Percentiles rank a stretch among this genome's conserved stretches.
These are phyloP conservation scores for Blastobotrys buckinghamii DNA, from an alignment of 1,139 yeast genomes.

Conservation along the genomic window DNA sequence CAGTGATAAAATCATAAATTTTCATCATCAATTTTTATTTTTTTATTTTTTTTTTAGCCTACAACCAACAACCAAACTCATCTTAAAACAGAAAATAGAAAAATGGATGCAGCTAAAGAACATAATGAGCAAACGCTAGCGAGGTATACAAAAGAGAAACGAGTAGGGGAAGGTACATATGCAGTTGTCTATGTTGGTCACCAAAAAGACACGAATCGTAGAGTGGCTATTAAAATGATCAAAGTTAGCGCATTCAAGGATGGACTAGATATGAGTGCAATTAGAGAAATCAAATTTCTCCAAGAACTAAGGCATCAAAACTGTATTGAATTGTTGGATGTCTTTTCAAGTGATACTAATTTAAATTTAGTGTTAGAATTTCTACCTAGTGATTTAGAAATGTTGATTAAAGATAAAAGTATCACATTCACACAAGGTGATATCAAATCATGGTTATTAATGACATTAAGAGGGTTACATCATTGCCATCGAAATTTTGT, in stretches of 20 bases:
- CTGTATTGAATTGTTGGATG: slow-evolving; percentile 83
- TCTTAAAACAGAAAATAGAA: background rate
- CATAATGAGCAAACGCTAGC: slow-evolving; percentile 21
- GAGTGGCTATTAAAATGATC: slow-evolving; percentile 90
- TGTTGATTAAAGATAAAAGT: slow-evolving; percentile 72
- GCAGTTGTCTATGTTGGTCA: slow-evolving; percentile 89
- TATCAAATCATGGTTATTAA: slow-evolving; percentile 86
- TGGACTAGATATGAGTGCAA: slow-evolving; percentile 96
- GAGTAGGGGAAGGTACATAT: slow-evolving; percentile 98
- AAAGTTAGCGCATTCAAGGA: slow-evolving; percentile 92
- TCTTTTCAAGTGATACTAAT: slow-evolving; percentile 64
- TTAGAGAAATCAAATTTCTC: slow-evolving; percentile 87
- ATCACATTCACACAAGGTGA: slow-evolving; percentile 81
- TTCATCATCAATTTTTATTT: background rate
- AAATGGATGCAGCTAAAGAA: slow-evolving; percentile 14
- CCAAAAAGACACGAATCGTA: slow-evolving; percentile 45
- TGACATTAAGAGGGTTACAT: slow-evolving; percentile 91
- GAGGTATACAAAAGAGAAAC: slow-evolving; percentile 47
- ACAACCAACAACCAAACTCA: background rate
- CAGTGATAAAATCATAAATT: background rate
- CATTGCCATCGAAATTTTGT: slow-evolving; percentile 92
- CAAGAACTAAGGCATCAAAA: slow-evolving; percentile 81
- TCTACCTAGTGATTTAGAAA: slow-evolving; percentile 86
- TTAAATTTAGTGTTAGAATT: slow-evolving; percentile 85
- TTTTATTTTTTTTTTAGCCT: background rate